These are phyloP conservation scores for Sodiomyces alkalinus DNA, from an alignment of 2,329 filamentous ascomycete species.

Conservation along the genomic window DNA sequence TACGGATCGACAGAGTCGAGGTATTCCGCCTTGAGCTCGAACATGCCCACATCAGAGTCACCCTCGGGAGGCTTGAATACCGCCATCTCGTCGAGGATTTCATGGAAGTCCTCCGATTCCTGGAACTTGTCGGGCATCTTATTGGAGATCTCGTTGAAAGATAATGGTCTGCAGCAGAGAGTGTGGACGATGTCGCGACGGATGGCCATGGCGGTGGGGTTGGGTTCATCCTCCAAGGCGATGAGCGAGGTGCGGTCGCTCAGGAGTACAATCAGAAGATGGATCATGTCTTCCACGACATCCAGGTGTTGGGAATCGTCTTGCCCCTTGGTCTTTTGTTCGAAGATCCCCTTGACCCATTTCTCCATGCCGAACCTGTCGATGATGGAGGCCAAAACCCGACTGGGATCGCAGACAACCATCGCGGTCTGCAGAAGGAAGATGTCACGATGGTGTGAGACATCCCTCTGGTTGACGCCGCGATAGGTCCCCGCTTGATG, in stretches of 20 bases:
- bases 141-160: slow-evolving; percentile 78
- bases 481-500: slow-evolving; percentile 93
- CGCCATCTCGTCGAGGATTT: slow-evolving; percentile 74
- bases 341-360: slow-evolving; percentile 77
- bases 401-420: slow-evolving; percentile 68
- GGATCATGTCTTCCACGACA: slow-evolving; percentile 88
- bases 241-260: slow-evolving; percentile 77
- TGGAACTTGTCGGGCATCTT: slow-evolving; percentile 81
- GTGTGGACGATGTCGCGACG: slow-evolving; percentile 85
- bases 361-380: slow-evolving; percentile 79
- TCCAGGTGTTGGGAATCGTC: slow-evolving; percentile 84
- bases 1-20: slow-evolving; percentile 88
- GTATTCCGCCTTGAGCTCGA: slow-evolving; percentile 77
- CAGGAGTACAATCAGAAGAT: slow-evolving; percentile 78
- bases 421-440: slow-evolving; percentile 86
- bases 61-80: slow-evolving; percentile 84
- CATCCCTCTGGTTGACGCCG: slow-evolving; percentile 75
- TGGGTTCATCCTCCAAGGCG: slow-evolving; percentile 47
- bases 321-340: slow-evolving; percentile 54
- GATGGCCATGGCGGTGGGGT: slow-evolving; percentile 55
- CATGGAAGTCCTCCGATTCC: slow-evolving; percentile 77
- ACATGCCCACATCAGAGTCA: slow-evolving; percentile 81
- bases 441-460: slow-evolving; percentile 87
- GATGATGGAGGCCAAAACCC: slow-evolving; percentile 76
- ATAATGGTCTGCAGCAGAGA: slow-evolving; percentile 88